Evolutionary conservation across 805 yeast genomes (phyloP), one percentile per base, ranked within the genome.

Genomic region (Yueomyces sp.): DNA sequence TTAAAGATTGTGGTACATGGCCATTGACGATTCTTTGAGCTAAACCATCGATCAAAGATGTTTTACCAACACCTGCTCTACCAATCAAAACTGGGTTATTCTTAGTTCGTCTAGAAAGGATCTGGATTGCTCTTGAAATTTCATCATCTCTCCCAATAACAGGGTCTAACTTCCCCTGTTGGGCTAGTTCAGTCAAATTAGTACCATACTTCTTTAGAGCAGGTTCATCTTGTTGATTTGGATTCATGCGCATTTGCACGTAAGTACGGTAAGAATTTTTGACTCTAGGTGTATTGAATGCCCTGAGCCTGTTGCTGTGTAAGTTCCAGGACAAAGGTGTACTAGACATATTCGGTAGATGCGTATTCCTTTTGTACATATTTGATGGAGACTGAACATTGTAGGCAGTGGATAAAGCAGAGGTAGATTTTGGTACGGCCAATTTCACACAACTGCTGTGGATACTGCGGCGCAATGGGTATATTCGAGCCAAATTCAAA

Each of bases 101-200:
- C 63, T 90, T 90, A 1, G 96, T 87, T 60, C 97, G 72, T 52
- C 98, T 70, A 1, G 96, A 85, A 39, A 90, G 66, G 40, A 90
- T 88, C 60, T 90, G 97, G 45, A 90, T 81, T 0, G 97, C 90
- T 46, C 98, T 70, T 46, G 90, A 73, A 45, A 90, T 92, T 58
- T 92, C 97, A 49, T 88, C 95, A 55, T 92, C 97, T 49, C 97
- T 72, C 3, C 98, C 98, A 55, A 90, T 92, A 27, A 92, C 97
- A 0, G 98, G 98, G 56, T 90, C 98, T 36, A 90, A 68, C 54
- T 85, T 85, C 30, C 97, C 97, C 44, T 84, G 85, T 48, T 73
- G 72, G 2, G 98, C 98, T 51, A 90, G 61, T 45, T 80, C 77
- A 1, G 97, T 92, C 48, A 90, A 65, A 60, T 92, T 90, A 0